Evolutionary conservation across 73 alveolate species (phyloP).

Genomic region (Breviolum minutum): DNA sequence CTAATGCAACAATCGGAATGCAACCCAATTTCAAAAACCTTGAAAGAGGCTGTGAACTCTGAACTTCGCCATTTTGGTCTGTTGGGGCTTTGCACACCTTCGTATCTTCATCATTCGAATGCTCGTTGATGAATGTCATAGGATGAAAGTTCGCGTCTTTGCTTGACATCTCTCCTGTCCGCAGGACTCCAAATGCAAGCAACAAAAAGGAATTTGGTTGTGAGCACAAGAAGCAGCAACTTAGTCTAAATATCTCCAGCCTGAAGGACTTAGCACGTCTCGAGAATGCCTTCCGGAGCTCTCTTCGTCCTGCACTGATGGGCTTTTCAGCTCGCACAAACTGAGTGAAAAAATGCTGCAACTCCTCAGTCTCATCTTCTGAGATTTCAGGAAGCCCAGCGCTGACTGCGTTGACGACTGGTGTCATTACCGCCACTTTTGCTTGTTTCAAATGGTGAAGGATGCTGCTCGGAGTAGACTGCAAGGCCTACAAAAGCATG

Average conservation of each 20-base stretch:
- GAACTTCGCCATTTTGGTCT: background rate
- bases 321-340: no score
- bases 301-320: conserved; percentile 23
- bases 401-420: conserved; percentile 43
- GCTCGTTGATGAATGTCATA: background rate
- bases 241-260: background rate
- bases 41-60: no score
- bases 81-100: background rate
- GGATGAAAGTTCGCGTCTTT: conserved; percentile 32
- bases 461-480: background rate
- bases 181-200: background rate
- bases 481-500: conserved; percentile 1
- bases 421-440: conserved; percentile 30
- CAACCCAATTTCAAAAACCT: no score
- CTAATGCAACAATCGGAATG: no score
- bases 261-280: conserved; percentile 3
- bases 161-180: conserved; percentile 49
- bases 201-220: background rate
- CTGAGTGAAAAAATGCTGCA: no score
- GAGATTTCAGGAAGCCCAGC: background rate
- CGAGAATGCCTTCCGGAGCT: conserved; percentile 18
- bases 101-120: background rate
- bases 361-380: conserved; percentile 14
- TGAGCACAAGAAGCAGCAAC: background rate
- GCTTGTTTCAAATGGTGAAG: conserved; percentile 19